Percentiles rank a stretch among this genome's conserved stretches.
Evolutionary conservation across 208 protist genomes (phyloP).

Genomic region (Tritrichomonas musculus): DNA sequence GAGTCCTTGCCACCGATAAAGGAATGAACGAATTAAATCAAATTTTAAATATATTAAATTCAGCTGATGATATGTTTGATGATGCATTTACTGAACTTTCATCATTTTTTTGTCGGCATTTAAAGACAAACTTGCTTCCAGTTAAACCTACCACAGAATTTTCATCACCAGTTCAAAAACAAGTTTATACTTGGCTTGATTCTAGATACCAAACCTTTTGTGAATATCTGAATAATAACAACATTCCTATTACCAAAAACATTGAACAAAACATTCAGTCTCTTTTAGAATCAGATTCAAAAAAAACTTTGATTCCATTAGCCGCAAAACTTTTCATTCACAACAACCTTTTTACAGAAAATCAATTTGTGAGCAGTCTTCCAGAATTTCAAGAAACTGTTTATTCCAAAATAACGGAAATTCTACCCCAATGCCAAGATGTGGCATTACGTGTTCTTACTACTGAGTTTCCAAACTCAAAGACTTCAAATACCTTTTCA

Average conservation of each 20-base stretch:
- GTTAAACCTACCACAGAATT: background rate
- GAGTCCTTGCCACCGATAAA: too few species aligned
- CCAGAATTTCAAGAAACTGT: background rate
- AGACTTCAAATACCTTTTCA: background rate
- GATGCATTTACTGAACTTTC: background rate
- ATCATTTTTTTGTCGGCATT: background rate
- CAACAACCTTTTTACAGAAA: background rate
- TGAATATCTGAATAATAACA: background rate
- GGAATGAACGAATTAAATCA: background rate
- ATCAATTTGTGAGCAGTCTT: background rate
- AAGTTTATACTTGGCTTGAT: conserved; percentile 7
- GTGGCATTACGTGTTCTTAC: background rate
- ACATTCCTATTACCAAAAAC: background rate
- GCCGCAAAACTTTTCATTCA: background rate
- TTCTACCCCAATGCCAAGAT: background rate
- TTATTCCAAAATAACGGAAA: background rate
- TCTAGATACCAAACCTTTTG: background rate
- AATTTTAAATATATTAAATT: background rate
- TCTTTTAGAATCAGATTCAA: background rate
- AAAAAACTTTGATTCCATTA: background rate
- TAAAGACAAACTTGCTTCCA: background rate
- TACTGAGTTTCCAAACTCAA: background rate
- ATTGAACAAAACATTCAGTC: background rate
- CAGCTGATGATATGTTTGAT: background rate
- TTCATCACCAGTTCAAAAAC: background rate